Percentiles rank a stretch among this genome's conserved stretches.
Conservation (phyloP, 2,329 filamentous ascomycete genomes). For the Verticillium klebahnii region DNA sequence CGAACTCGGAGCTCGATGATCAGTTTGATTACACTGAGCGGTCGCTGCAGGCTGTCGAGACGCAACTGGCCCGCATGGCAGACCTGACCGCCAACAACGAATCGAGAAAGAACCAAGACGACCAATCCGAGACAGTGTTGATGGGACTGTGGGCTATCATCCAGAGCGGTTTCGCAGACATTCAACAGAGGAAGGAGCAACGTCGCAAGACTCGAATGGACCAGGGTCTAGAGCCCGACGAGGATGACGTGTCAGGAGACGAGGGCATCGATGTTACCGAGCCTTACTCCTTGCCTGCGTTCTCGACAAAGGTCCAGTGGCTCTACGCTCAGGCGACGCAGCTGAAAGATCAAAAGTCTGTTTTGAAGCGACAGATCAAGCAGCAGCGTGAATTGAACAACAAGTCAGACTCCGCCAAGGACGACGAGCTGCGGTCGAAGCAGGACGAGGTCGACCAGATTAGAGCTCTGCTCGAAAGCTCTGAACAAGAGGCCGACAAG, state of each 20-base stretch:
- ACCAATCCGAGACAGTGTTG: conserved; percentile 54
- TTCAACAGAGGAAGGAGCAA: conserved; percentile 49
- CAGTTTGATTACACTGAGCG: conserved; percentile 67
- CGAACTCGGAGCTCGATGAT: conserved; percentile 54
- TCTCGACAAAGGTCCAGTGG: conserved; percentile 74
- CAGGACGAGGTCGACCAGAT: conserved; percentile 48
- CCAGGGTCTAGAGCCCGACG: conserved; percentile 54
- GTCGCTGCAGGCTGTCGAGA: conserved; percentile 46
- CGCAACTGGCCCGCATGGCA: conserved; percentile 32
- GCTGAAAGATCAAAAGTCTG: conserved; percentile 81
- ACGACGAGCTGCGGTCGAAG: conserved; percentile 57
- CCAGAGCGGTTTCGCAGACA: conserved; percentile 48
- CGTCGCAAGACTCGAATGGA: conserved; percentile 48
- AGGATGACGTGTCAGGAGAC: conserved; percentile 58
- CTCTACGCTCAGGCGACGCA: conserved; percentile 72
- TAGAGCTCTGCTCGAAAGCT: conserved; percentile 27
- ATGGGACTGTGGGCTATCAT: conserved; percentile 55
- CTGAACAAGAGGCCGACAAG: conserved; percentile 30
- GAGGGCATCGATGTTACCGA: conserved; percentile 55
- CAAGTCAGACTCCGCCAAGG: conserved; percentile 72
- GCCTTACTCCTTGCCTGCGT: conserved; percentile 67
- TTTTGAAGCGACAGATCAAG: conserved; percentile 87
- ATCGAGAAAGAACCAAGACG: conserved; percentile 17
- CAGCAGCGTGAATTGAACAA: conserved; percentile 91
- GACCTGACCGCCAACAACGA: conserved; percentile 22